Evolutionary conservation across 768 basidiomycete genomes (phyloP), one percentile per base, ranked within the genome.

Genomic region (Gloeostereum incarnatum): DNA sequence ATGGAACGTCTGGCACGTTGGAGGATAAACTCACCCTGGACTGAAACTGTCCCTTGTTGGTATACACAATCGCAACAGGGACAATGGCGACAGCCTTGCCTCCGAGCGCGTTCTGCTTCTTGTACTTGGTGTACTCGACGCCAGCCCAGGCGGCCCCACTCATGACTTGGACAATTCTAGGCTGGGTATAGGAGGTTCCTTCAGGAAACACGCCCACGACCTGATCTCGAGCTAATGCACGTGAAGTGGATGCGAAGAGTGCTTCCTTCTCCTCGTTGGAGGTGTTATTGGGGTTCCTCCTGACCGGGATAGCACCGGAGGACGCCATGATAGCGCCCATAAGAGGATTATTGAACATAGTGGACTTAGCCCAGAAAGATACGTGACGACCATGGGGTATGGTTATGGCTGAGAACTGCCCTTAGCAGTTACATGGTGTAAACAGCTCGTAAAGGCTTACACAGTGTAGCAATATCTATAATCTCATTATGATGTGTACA

Each of bases 61-160:
- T 75, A 57, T 85, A 88, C 7, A 76, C 76, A 38, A 87, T 71
- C 1, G 66, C 71, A n/a, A 75, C 75, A 0, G 81, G 82, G 1
- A 84, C 59, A 42, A 83, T 63, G 1, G 63, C 47, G 29, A 77
- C 58, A 23, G 57, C 58, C 42, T 63, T 54, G 43, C 39, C 26
- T 43, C 39, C 37, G 24, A 29, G 40, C 36, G 9, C 40, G 44
- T 19, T 36, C 32, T 30, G 42, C 45, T 13, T 41, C 40, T 40
- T 39, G 17, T 41, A 44, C 43, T 71, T 64, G 35, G 68, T 61
- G 54, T 75, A 85, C 50, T 86, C 83, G 34, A 86, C 68, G 5
- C 78, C 81, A 31, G 78, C 73, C 78, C 83, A 81, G 5, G 75
- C 72, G 2, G 73, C 71, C 4, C 85, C 84, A 33, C 81, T 77